Evolutionary conservation across 2,329 filamentous ascomycete species (phyloP).

Genomic region (Sarocladium oryzae): DNA sequence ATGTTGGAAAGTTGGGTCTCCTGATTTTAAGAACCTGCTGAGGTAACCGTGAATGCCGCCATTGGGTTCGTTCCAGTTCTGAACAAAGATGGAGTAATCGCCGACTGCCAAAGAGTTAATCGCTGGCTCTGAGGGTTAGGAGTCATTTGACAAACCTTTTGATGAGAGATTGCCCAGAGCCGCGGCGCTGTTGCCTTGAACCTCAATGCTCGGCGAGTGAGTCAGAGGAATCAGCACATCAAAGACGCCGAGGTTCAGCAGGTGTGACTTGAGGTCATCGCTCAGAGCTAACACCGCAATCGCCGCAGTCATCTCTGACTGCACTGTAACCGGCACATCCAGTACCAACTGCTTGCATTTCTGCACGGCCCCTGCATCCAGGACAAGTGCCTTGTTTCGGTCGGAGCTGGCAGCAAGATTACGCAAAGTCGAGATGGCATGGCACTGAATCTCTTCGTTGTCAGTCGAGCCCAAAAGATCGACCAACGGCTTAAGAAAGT

Average conservation of each 20-base stretch:
- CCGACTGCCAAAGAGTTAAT: slow-evolving; percentile 55
- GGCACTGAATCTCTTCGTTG: slow-evolving; percentile 98
- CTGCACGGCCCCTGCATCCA: slow-evolving; percentile 93
- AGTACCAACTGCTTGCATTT: slow-evolving; percentile 97
- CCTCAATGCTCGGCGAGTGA: slow-evolving; percentile 91
- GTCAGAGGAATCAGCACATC: slow-evolving; percentile 94
- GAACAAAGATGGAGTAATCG: slow-evolving; percentile 92
- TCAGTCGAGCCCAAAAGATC: slow-evolving; percentile 91
- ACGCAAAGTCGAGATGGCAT: slow-evolving; percentile 92
- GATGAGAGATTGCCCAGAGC: slow-evolving; percentile 93
- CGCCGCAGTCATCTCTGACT: slow-evolving; percentile 99
- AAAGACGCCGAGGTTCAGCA: slow-evolving; percentile 88
- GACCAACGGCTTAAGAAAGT: slow-evolving; percentile 88
- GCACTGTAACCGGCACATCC: slow-evolving; percentile 86
- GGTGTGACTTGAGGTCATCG: slow-evolving; percentile 87
- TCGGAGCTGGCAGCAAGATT: slow-evolving; percentile 96
- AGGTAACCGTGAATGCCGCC: slow-evolving; percentile 96
- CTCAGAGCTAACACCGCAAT: slow-evolving; percentile 94
- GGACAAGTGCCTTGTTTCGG: slow-evolving; percentile 93
- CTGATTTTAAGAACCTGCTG: slow-evolving; percentile 84
- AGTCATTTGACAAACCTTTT: slow-evolving; percentile 64
- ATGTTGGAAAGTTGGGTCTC: slow-evolving; percentile 96
- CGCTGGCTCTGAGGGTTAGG: slow-evolving; percentile 10
- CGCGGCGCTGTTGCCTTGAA: slow-evolving; percentile 96
- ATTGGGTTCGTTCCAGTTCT: slow-evolving; percentile 86